phyloP scores from a whole-genome alignment of 257 asterid genomes.

The Mentha longifolia region DNA sequence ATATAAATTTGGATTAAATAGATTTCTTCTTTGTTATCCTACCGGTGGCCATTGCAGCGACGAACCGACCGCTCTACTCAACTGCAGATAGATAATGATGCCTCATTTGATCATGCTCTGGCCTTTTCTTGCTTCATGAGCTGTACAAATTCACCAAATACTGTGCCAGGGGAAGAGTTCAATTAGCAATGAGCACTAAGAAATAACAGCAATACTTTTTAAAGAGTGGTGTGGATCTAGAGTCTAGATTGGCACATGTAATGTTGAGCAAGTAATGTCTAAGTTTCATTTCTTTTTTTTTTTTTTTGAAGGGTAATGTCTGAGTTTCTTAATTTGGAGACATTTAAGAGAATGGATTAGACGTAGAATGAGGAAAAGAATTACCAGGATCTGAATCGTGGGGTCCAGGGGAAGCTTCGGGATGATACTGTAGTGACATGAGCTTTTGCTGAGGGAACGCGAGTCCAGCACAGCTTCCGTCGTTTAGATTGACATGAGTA shows the following conservation, averaged over 20 bases:
- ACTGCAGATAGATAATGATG: not conserved
- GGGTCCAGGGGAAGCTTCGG: constrained; percentile 99
- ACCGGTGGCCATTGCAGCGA: constrained; percentile 2
- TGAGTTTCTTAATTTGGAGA: not conserved
- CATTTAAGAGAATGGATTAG: not conserved
- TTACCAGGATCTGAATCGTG: constrained; percentile 71
- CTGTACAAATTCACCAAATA: constrained; percentile 56
- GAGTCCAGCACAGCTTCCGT: constrained; percentile 97
- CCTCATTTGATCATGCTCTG: constrained; percentile 35
- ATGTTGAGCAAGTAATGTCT: not conserved
- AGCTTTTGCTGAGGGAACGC: constrained; percentile 73
- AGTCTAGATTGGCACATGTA: not conserved
- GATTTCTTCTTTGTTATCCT: constrained; percentile 14
- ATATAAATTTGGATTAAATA: not conserved
- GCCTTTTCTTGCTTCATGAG: constrained; percentile 54
- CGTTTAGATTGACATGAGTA: constrained; percentile 90
- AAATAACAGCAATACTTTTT: not conserved
- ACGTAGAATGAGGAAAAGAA: not conserved
- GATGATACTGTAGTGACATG: constrained; percentile 93
- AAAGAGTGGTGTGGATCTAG: not conserved
- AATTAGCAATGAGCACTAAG: constrained; percentile 24
- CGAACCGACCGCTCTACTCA: constrained; percentile 6
- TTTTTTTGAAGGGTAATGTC: too few species aligned
- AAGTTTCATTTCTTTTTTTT: too few species aligned
- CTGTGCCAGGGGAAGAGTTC: constrained; percentile 33